Evolutionary conservation across 495 filamentous ascomycete genomes (phyloP), one percentile per base, ranked within the genome.

Genomic region (Penicillium riverlandense): DNA sequence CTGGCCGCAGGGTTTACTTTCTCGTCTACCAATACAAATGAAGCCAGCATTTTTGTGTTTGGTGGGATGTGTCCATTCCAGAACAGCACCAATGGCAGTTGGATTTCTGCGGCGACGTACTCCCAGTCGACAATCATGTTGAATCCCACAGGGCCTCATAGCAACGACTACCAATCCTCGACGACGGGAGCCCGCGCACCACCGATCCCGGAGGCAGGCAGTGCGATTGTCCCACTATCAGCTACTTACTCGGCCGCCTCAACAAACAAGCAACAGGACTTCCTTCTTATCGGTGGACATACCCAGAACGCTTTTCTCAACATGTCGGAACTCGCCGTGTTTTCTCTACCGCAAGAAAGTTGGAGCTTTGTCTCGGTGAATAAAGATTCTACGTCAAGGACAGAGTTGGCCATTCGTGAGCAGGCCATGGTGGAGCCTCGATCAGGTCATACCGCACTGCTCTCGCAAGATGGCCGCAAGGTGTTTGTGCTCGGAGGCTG

Each of bases 271-370:
- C 80, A 88, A 55, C 82, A 82, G 39, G 80, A 80, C 41, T 90
- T 85, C 41, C 79, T 96, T 7, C 65, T 97, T 11, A 67, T 96
- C 34, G 91, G 90, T 10, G 91, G 91, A 0, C 88, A 96, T 58
- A 95, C 90, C 0, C 70, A 79, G 49, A 53, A 69, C 11, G 91
- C 88, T 0, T 96, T 96, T 52, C 79, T 95, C 57, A 95, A 96
- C 58, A 95, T 94, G 85, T 89, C 85, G 29, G 85, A 88, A 46
- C 77, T 91, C 8, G 91, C 91, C 0, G 66, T 97, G 1, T 96
- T 90, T 69, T 88, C 79, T 22, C 69, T 95, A 12, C 91, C 91
- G 4, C 83, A 94, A 50, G 80, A 86, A 50, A 85, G 76, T 44
- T 97, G 91, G 91, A 80, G 73, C 33, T 96, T 92, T 58, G 65